These are phyloP conservation scores for Chytriomyces hyalinus DNA, from an alignment of 192 early-diverging fungal species.

Conservation along the genomic window DNA sequence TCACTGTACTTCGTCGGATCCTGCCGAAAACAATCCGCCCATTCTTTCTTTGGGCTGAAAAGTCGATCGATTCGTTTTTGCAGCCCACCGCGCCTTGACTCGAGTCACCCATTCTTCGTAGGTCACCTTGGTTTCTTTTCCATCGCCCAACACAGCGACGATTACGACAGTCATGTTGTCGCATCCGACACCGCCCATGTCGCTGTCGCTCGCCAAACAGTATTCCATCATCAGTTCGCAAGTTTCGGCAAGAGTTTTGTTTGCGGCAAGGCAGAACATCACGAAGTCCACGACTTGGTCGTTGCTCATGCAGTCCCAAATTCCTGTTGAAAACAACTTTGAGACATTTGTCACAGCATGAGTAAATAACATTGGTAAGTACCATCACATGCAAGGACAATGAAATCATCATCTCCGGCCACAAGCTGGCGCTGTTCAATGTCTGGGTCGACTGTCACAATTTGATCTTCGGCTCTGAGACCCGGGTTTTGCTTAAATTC, in stretches of 20 bases:
- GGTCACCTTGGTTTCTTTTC: neutral
- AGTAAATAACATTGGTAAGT: neutral
- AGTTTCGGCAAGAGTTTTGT: slow-evolving; percentile 65
- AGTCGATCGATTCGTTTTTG: slow-evolving; percentile 6
- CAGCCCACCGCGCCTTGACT: slow-evolving; percentile 24
- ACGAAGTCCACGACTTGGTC: slow-evolving; percentile 90
- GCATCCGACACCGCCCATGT: slow-evolving; percentile 91
- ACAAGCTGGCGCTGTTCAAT: slow-evolving; percentile 65
- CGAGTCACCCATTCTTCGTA: slow-evolving; percentile 27
- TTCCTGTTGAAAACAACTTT: slow-evolving; percentile 64
- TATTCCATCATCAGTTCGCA: slow-evolving; percentile 91
- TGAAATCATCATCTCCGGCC: slow-evolving; percentile 81
- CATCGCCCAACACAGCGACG: slow-evolving; percentile 78
- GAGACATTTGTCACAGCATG: slow-evolving; percentile 1
- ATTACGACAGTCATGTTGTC: slow-evolving; percentile 99
- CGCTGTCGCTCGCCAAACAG: slow-evolving; percentile 88
- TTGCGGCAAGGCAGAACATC: slow-evolving; percentile 67
- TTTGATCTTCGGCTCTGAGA: slow-evolving; percentile 83
- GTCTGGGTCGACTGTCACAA: slow-evolving; percentile 92
- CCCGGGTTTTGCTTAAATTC: slow-evolving; percentile 93
- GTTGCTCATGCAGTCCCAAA: slow-evolving; percentile 97
- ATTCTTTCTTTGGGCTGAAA: slow-evolving; percentile 12
- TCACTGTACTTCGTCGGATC: too few species aligned
- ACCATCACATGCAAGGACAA: slow-evolving; percentile 98
- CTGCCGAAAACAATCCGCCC: too few species aligned